Base-by-base conservation (phyloP, 257 asterid genomes). In the Solanum rostratum region DNA sequence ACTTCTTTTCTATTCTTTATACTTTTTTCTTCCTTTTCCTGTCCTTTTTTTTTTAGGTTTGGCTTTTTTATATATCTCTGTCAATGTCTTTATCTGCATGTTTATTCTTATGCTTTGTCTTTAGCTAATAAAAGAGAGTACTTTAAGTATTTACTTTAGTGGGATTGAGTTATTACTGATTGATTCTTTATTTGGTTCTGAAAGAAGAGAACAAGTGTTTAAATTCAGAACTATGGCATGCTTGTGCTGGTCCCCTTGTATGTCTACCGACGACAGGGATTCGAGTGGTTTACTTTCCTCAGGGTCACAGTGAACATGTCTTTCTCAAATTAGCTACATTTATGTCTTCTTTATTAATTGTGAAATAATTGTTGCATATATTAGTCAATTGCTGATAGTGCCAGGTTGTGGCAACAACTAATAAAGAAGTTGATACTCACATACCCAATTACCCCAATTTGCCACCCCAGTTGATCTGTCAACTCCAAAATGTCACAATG, bases 271-370 rank as follows among this genome's bases (percentile, higher is more conserved):
- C 89, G 4, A 88, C 91, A 22, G 99, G 99, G 55, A 92, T 95
- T 83, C 97, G 99, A 2, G 98, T 94, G 89, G 98, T 93, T 89
- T 96, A 96, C 96, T 95, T 96, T 83, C 99, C 99, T 87, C 99
- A 96, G 91, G 99, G 99, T 70, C 99, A 96, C 53, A 96, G 99
- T 81, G 99, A 96, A 91, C 99, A 96, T 98, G 99, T 96, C 83
- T 73, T 68, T 85, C 53, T 74, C 45, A 3, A 49, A 27, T 50
- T 50, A 27, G 46, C 82, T 9, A 50, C 63, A 50, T 57, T 18
- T 55, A 57, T 41, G 84, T 55, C 29, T 43, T 22, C 16, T 37
- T 30, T 39, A 57, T 62, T 39, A 41, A 78, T 50, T 78, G 15
- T 50, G 22, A 16, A 78, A 45, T 16, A 9, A 49, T 49, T 27